These are phyloP conservation scores for Coniochaeta sp. DNA, from an alignment of 2,329 filamentous ascomycete genomes.

Conservation along the genomic window DNA sequence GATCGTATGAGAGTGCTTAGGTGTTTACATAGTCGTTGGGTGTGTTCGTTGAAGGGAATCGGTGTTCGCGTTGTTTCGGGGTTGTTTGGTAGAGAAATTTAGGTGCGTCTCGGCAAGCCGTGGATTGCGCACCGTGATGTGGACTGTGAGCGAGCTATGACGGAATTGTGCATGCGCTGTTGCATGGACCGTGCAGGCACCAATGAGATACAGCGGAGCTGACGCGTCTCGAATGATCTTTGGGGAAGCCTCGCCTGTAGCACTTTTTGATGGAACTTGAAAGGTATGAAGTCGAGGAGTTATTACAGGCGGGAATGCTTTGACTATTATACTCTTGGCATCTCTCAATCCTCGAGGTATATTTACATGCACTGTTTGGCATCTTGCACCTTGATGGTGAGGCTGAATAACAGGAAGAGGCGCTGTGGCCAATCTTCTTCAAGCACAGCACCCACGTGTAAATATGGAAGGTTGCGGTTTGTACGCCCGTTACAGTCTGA, in stretches of 20 bases:
- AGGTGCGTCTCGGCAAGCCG: neutral
- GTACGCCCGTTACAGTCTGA: neutral
- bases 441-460: neutral
- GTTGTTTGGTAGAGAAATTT: no score
- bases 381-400: no score
- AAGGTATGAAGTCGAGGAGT: no score
- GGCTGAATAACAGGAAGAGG: conserved; percentile 1
- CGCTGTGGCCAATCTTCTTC: neutral
- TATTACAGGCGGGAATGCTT: no score
- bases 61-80: neutral
- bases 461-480: neutral
- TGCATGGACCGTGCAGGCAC: neutral
- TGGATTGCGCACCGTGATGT: neutral
- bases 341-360: no score
- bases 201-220: no score
- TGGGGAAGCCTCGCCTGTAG: no score
- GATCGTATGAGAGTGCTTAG: neutral
- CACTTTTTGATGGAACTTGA: no score
- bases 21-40: neutral
- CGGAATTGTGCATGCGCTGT: conserved; percentile 1
- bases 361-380: no score
- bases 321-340: no score
- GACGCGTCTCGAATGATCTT: no score
- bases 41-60: neutral
- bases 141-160: neutral